A percentile compares a stretch with the other conserved stretches of the same genome.
Evolutionary conservation across 2,329 filamentous ascomycete species (phyloP).

Genomic region (Alternaria gaisen): DNA sequence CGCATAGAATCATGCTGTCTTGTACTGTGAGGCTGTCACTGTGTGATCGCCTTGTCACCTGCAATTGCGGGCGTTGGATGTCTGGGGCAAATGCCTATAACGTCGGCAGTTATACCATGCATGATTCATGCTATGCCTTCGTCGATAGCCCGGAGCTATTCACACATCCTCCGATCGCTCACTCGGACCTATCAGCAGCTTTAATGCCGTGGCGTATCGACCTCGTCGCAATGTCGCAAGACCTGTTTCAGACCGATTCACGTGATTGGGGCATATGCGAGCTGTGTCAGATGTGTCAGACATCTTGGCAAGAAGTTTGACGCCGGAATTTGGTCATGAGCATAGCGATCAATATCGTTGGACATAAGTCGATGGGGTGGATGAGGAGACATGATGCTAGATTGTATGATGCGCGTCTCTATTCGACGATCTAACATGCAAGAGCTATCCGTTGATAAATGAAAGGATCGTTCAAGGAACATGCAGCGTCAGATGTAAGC

Average conservation of each 20-base stretch:
- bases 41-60: slow-evolving; percentile 25
- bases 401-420: background rate
- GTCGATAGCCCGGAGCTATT: no score
- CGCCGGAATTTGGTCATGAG: background rate
- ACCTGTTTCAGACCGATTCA: slow-evolving; percentile 10
- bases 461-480: background rate
- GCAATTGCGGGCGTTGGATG: background rate
- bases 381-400: background rate
- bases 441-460: background rate
- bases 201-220: background rate
- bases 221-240: background rate
- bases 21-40: slow-evolving; percentile 6
- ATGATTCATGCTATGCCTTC: background rate
- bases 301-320: slow-evolving; percentile 2
- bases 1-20: background rate
- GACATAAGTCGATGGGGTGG: background rate
- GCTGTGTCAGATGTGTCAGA: slow-evolving; percentile 9
- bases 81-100: background rate
- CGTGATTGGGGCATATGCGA: slow-evolving; percentile 9
- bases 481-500: background rate
- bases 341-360: background rate
- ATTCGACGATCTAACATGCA: background rate
- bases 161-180: background rate
- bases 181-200: background rate
- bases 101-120: background rate